Evolutionary conservation across 768 basidiomycete genomes (phyloP).

Genomic region (Phallus indusiatus): DNA sequence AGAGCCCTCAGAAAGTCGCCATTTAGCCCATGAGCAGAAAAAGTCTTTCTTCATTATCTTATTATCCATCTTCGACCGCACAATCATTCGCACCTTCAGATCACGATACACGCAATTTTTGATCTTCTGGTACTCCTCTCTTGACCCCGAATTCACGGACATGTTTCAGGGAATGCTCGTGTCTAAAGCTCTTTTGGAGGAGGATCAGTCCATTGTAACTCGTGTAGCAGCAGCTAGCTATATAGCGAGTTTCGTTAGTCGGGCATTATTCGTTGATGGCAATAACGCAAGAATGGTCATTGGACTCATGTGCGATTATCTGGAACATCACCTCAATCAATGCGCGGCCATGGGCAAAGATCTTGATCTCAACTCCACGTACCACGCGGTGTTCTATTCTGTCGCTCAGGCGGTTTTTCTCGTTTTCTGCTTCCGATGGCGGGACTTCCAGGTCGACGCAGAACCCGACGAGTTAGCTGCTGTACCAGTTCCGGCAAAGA

Average conservation of each 20-base stretch:
- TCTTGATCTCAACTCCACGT: constrained; percentile 24
- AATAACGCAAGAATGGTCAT: constrained; percentile 66
- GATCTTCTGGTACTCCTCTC: constrained; percentile 90
- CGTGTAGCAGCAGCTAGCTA: constrained; percentile 92
- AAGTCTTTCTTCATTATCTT: constrained; percentile 75
- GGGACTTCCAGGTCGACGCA: constrained; percentile 57
- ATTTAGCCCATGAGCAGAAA: constrained; percentile 30
- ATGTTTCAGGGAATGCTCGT: constrained; percentile 93
- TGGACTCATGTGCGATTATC: constrained; percentile 76
- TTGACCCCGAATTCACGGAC: constrained; percentile 82
- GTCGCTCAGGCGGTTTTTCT: constrained; percentile 87
- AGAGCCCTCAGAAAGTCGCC: constrained; percentile 18
- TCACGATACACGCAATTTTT: constrained; percentile 97
- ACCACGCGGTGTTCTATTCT: constrained; percentile 82
- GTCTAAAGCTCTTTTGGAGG: constrained; percentile 69
- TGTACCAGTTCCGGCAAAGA: constrained; percentile 31
- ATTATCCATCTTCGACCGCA: constrained; percentile 87
- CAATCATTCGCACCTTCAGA: constrained; percentile 91
- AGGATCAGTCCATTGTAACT: constrained; percentile 55
- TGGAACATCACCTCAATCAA: constrained; percentile 68
- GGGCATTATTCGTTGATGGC: constrained; percentile 77
- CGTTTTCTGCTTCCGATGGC: constrained; percentile 97
- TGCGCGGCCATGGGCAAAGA: constrained; percentile 36
- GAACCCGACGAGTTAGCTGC: constrained; percentile 18
- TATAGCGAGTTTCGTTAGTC: constrained; percentile 84